Evolutionary conservation across 305 asterid genomes (phyloP).

Genomic region (Rubia balearica): DNA sequence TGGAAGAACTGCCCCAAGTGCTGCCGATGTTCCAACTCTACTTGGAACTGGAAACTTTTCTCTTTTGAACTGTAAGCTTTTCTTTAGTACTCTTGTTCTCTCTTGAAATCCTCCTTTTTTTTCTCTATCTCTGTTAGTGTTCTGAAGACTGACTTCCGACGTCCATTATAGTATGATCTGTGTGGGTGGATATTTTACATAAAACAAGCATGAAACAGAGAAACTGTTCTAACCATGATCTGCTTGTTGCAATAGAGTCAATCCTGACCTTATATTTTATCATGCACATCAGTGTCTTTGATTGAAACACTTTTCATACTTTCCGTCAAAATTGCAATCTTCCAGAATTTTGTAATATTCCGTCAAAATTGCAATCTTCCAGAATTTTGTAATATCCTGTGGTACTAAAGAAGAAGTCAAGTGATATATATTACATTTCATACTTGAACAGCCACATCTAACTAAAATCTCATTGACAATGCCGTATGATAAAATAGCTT

Average conservation of each 20-base stretch:
- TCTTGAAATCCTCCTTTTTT: slow-evolving; percentile 10
- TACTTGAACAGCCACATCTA: background rate
- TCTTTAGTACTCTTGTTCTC: slow-evolving; percentile 18
- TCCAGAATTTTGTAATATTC: background rate
- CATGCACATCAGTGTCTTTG: background rate
- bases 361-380: background rate
- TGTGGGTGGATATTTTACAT: background rate
- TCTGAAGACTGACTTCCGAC: background rate
- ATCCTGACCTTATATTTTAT: background rate
- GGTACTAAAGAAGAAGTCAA: background rate
- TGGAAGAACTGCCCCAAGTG: slow-evolving; percentile 57
- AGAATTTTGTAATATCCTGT: background rate
- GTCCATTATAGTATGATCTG: background rate
- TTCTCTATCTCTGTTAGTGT: background rate
- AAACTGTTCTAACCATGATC: background rate
- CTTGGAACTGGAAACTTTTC: slow-evolving; percentile 92
- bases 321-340: background rate
- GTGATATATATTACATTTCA: too few relatives aligned
- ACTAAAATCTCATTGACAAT: background rate
- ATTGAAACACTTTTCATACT: background rate
- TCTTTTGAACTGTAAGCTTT: slow-evolving; percentile 59
- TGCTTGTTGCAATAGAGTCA: background rate
- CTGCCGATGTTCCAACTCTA: slow-evolving; percentile 91
- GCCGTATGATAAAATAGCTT: background rate
- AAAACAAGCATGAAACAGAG: background rate